These are phyloP conservation scores for Cercis canadensis DNA, from an alignment of 306 rosid species.

Conservation along the genomic window DNA sequence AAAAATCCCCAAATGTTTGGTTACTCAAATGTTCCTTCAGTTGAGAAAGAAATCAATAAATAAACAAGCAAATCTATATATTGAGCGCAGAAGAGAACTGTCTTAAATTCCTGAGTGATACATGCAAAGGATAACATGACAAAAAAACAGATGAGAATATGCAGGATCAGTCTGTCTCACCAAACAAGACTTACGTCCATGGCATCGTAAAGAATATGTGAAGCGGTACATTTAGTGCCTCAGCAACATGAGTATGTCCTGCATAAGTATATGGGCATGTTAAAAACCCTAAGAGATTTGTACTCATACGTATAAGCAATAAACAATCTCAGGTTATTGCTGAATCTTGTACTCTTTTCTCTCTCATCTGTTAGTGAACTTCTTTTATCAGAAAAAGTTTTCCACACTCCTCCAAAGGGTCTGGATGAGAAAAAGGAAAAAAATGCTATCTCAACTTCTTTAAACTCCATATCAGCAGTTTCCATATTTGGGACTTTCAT, in stretches of 20 bases:
- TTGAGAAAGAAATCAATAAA: too few relatives aligned
- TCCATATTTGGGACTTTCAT: slow-evolving; percentile 18
- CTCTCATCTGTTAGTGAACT: slow-evolving; percentile 1
- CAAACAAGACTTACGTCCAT: slow-evolving; percentile 91
- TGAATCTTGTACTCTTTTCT: slow-evolving; percentile 25
- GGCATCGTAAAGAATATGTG: slow-evolving; percentile 97
- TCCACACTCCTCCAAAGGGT: too few relatives aligned
- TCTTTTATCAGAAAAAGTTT: background rate
- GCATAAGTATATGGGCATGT: slow-evolving; percentile 48
- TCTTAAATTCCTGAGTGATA: too few relatives aligned
- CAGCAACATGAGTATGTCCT: slow-evolving; percentile 94
- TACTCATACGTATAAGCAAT: background rate
- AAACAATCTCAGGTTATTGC: slow-evolving; percentile 24
- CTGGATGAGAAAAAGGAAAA: too few relatives aligned
- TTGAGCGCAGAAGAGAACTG: too few relatives aligned
- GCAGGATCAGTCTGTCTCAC: slow-evolving; percentile 41
- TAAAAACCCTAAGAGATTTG: slow-evolving; percentile 30
- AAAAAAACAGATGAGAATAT: background rate
- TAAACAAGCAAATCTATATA: too few relatives aligned
- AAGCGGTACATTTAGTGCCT: slow-evolving; percentile 70
- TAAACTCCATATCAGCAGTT: slow-evolving; percentile 23
- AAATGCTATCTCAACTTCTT: background rate
- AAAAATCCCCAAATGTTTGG: too few relatives aligned
- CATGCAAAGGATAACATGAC: background rate
- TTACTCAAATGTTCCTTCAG: too few relatives aligned